These are phyloP conservation scores for Rhynchospora breviuscula DNA, from an alignment of 176 grass and related monocot species.

Conservation along the genomic window DNA sequence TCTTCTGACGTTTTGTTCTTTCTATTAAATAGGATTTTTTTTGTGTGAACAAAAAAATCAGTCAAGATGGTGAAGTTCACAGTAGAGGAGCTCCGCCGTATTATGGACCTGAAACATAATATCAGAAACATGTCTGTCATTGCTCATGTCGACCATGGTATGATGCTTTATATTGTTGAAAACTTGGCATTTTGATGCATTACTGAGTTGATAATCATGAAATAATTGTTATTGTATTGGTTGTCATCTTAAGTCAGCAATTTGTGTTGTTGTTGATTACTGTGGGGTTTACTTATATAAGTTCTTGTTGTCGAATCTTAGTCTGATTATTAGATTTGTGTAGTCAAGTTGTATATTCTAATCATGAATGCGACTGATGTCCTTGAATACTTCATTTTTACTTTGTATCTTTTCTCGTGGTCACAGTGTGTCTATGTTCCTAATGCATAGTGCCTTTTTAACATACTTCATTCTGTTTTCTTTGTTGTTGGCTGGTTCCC, in stretches of 20 bases:
- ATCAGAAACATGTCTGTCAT: slow-evolving; percentile 89
- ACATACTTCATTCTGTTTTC: too few species aligned
- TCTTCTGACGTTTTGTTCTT: neutral
- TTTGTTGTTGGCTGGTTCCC: neutral
- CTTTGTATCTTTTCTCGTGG: neutral
- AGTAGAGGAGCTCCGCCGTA: slow-evolving; percentile 65
- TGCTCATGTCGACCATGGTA: slow-evolving; percentile 91
- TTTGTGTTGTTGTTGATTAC: too few species aligned
- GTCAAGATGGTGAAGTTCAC: slow-evolving; percentile 97
- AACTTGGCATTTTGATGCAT: too few species aligned
- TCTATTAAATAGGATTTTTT: slow-evolving; percentile 12
- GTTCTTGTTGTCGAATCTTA: too few species aligned
- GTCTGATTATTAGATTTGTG: too few species aligned
- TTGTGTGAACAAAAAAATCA: slow-evolving; percentile 24
- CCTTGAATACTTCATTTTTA: too few species aligned
- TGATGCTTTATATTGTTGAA: neutral
- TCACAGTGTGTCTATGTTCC: neutral
- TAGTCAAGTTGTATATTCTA: too few species aligned
- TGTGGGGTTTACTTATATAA: too few species aligned
- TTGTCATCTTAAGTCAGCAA: too few species aligned
- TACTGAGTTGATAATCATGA: too few species aligned
- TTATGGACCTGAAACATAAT: slow-evolving; percentile 91
- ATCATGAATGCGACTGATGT: too few species aligned
- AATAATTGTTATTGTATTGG: too few species aligned
- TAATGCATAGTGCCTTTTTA: neutral